phyloP scores from a whole-genome alignment of 139 green algal species.

The Chlamydomonas asymmetrica region DNA sequence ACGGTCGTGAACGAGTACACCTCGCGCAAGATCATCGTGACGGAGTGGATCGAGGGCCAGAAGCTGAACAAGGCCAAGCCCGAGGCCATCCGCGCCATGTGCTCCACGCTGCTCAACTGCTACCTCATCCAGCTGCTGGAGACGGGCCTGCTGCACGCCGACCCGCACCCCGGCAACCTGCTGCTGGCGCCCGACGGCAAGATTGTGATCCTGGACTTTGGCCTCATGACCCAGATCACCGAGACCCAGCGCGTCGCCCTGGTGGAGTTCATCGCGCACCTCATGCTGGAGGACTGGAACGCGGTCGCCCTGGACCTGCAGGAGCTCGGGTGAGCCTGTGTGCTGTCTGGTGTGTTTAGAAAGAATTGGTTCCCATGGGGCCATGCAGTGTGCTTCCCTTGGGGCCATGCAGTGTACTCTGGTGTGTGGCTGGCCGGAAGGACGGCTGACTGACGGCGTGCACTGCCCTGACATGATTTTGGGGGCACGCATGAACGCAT shows the following conservation, averaged over 20 bases:
- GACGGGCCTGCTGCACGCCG: slow-evolving; percentile 70
- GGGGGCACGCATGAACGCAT: too few relatives aligned
- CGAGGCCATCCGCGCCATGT: slow-evolving; percentile 50
- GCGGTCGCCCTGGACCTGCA: slow-evolving; percentile 77
- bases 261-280: slow-evolving; percentile 94
- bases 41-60: slow-evolving; percentile 70
- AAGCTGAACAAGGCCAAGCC: slow-evolving; percentile 47
- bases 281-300: slow-evolving; percentile 84
- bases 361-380: too few relatives aligned
- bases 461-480: too few relatives aligned
- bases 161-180: slow-evolving; percentile 82
- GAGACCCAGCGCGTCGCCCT: slow-evolving; percentile 80
- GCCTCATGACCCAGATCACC: slow-evolving; percentile 75
- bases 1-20: slow-evolving; percentile 80
- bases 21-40: slow-evolving; percentile 83
- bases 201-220: slow-evolving; percentile 90
- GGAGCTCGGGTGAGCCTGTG: slow-evolving; percentile 76
- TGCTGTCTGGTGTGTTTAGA: too few relatives aligned
- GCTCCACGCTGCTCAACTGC: slow-evolving; percentile 63
- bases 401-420: not conserved
- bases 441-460: too few relatives aligned
- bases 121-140: slow-evolving; percentile 80
- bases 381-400: too few relatives aligned
- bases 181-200: slow-evolving; percentile 81
- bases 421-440: too few relatives aligned